Base-by-base conservation (phyloP, 805 yeast genomes). In the Nadsonia fulvescens region DNA sequence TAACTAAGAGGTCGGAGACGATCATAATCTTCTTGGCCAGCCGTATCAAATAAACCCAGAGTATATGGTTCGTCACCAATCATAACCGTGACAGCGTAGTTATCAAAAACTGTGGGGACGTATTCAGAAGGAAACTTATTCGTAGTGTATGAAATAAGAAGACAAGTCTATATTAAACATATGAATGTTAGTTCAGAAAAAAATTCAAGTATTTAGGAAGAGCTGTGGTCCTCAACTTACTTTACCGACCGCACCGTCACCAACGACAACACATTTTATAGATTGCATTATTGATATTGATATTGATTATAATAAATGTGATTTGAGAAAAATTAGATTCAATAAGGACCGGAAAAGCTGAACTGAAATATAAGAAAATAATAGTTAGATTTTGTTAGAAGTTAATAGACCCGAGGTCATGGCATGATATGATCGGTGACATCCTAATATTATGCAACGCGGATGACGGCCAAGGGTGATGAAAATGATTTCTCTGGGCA, bases 181-280 rank as follows among this genome's bases (percentile, higher is more conserved):
- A 20, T 8, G 12, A 22, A 14, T 20, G n/a, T 5, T 14, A 7
- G 34, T n/a, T 11, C 5, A 7, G 10, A 5, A 8, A 10, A 11
- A 26, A 12, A 17, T 11, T 20, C 9, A 11, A 16, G n/a, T 15
- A 15, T 17, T 13, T 23, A 12, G 14, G 14, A 9, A 15, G 13
- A 9, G 22, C 6, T 6, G 11, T 11, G 15, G 15, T 14, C 14
- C 14, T 15, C 10, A 5, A 45, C 58, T 28, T 32, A 57, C 63
- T 47, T 82, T 86, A 43, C 98, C 98, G 37, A 89, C 96, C 41
- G 96, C 96, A 78, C 98, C 98, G 58, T 89, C 98, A 38, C 98
- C 98, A 30, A 89, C 96, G 38, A 86, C 95, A 38, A 89, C 96
- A 64, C 96, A 89, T 57, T 86, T 86, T 37, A 55, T 51, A 13